phyloP scores from a whole-genome alignment of 805 yeast genomes.

The Saccharomycopsis vini region DNA sequence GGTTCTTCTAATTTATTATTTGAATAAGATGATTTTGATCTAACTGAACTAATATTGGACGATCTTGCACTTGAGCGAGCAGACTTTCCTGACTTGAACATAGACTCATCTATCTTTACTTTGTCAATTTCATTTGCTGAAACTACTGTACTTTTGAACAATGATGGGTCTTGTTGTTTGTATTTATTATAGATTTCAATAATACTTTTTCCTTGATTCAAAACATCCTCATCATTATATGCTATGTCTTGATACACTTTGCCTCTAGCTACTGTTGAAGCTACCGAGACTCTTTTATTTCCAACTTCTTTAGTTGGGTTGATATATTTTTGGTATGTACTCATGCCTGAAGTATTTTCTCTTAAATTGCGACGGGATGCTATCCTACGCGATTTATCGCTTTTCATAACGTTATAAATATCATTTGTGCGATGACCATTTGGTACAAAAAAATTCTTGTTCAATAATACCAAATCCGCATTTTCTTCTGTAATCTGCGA shows the following conservation, averaged over 20 bases:
- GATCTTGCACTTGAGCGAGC: background rate
- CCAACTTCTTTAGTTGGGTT: background rate
- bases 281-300: conserved; percentile 9
- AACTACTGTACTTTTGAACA: conserved; percentile 15
- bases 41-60: background rate
- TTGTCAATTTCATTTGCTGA: conserved; percentile 17
- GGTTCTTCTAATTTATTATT: no score
- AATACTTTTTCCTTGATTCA: conserved; percentile 10
- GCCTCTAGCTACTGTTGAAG: conserved; percentile 14
- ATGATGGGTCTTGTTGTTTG: conserved; percentile 11
- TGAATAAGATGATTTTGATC: background rate
- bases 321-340: conserved; percentile 10
- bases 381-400: conserved; percentile 1
- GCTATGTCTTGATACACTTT: conserved; percentile 12
- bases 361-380: background rate
- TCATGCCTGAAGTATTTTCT: conserved; percentile 1
- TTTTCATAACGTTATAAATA: conserved; percentile 9
- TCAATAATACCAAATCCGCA: conserved; percentile 17
- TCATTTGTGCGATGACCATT: conserved; percentile 18
- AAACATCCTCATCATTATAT: background rate
- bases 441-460: conserved; percentile 19
- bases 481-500: conserved; percentile 18
- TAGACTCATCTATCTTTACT: conserved; percentile 16
- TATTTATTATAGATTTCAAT: conserved; percentile 18
- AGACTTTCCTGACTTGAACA: conserved; percentile 3